A percentile compares a stretch with the other conserved stretches of the same genome.
Conservation (phyloP, 139 green algal genomes). For the Tetraselmis striata region DNA sequence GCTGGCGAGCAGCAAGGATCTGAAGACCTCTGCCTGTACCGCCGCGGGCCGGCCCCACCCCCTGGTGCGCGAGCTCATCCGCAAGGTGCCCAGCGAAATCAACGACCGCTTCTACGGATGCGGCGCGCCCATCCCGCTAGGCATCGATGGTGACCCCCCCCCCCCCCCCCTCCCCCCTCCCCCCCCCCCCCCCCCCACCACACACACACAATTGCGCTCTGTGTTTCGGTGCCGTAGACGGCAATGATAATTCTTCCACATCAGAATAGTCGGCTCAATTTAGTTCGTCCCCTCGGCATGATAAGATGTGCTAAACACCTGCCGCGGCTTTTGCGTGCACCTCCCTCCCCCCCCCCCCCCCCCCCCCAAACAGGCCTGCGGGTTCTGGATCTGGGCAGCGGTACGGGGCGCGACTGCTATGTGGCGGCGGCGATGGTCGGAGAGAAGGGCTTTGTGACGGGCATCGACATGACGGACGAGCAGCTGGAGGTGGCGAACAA, state of each 20-base stretch:
- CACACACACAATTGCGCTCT: too few relatives aligned
- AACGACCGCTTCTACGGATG: conserved; percentile 85
- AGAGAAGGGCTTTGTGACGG: conserved; percentile 61
- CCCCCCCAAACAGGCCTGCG: conserved; percentile 31
- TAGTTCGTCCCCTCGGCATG: too few relatives aligned
- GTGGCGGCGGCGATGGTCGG: conserved; percentile 84
- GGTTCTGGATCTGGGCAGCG: conserved; percentile 76
- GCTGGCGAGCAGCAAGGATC: conserved; percentile 55
- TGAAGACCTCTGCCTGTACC: conserved; percentile 85
- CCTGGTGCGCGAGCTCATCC: conserved; percentile 16
- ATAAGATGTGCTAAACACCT: too few relatives aligned
- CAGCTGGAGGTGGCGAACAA: conserved; percentile 81
- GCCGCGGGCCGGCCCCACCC: conserved; percentile 50
- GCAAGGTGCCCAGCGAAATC: conserved; percentile 34
- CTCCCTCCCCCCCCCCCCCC: too few relatives aligned
- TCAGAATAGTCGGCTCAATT: too few relatives aligned
- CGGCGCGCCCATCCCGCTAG: conserved; percentile 80
- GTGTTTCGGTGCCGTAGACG: too few relatives aligned
- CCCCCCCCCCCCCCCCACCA: too few relatives aligned
- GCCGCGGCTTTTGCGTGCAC: too few relatives aligned
- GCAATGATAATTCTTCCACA: too few relatives aligned
- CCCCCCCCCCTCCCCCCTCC: background rate
- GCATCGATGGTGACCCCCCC: conserved; percentile 62
- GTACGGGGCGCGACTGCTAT: conserved; percentile 90
- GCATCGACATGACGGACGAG: conserved; percentile 92